Base-by-base conservation (phyloP, 305 asterid genomes). In the Fraxinus latifolia region DNA sequence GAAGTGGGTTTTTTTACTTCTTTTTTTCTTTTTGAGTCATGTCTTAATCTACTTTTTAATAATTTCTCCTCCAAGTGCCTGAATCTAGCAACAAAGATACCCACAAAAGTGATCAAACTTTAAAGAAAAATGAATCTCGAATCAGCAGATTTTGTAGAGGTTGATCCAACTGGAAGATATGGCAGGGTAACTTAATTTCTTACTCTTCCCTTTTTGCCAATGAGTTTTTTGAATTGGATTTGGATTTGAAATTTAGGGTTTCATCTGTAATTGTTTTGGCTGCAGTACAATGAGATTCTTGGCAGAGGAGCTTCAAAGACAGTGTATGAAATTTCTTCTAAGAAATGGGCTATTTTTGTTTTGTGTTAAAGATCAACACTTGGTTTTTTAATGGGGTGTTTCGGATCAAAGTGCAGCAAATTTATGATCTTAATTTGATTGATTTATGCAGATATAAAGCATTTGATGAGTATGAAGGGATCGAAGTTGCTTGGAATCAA, bases 401-500 rank as follows among this genome's bases (percentile, higher is more conserved):
- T 21, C 2, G 29, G 33, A 62, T 62, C n/a, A 23, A 7, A 21
- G 72, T 58, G 33, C n/a, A 62, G 72, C 72, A 62, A 62, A 23
- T 62, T 21, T 70, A 4, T 9, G 36, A 11, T 27, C 74, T 32
- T 31, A 29, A 11, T 70, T 68, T 68, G 11, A 9, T 68, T 25
- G 4, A 68, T 68, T 68, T 68, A 29, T 81, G 87, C 89, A 93
- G 97, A 74, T 93, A 92, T 71, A 93, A 93, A 82, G 98, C 94
- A 58, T 95, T 95, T 87, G 98, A 95, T 90, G 98, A 93, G 90
- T 95, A 93, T 84, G 96, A 93, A 85, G 98, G 98, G 74, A 95
- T 95, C 80, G 98, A 95, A 80, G 98, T 95, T 31, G 98, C 98
- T 27, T 95, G 98, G 98, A 95, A 95, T 81, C 98, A 95, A 83